phyloP scores from a whole-genome alignment of 2,329 filamentous ascomycete genomes.

The Arthroderma uncinatum region DNA sequence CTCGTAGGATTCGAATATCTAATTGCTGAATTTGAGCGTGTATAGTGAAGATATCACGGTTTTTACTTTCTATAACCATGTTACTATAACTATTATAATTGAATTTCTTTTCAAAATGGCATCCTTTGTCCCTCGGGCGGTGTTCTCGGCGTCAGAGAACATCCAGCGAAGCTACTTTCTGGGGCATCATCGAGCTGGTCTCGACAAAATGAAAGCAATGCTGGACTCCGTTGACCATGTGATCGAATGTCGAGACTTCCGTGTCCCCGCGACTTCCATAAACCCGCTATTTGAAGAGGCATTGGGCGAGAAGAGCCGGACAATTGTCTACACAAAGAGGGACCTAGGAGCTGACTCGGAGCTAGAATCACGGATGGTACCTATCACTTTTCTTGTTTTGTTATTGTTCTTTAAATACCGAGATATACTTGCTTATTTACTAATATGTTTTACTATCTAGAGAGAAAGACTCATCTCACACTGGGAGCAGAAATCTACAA shows the following conservation, averaged over 20 bases:
- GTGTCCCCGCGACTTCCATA: slow-evolving; percentile 75
- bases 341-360: slow-evolving; percentile 52
- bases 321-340: slow-evolving; percentile 84
- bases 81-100: neutral
- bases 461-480: slow-evolving; percentile 25
- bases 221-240: slow-evolving; percentile 75
- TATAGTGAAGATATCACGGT: neutral
- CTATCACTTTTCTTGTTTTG: slow-evolving; percentile 8
- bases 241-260: slow-evolving; percentile 88
- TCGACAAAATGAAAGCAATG: slow-evolving; percentile 69
- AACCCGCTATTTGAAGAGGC: slow-evolving; percentile 80
- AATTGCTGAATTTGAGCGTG: neutral
- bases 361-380: slow-evolving; percentile 33
- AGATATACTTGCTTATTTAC: neutral
- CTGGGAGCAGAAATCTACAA: slow-evolving; percentile 24
- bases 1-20: neutral
- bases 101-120: slow-evolving; percentile 11
- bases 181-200: slow-evolving; percentile 76
- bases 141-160: slow-evolving; percentile 61
- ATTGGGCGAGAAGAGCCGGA: slow-evolving; percentile 58
- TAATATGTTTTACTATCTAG: slow-evolving; percentile 13
- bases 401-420: neutral
- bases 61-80: neutral
- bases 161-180: slow-evolving; percentile 87
- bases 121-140: slow-evolving; percentile 59